phyloP scores from a whole-genome alignment of 805 yeast genomes.

The Pichia gijzeniarum region DNA sequence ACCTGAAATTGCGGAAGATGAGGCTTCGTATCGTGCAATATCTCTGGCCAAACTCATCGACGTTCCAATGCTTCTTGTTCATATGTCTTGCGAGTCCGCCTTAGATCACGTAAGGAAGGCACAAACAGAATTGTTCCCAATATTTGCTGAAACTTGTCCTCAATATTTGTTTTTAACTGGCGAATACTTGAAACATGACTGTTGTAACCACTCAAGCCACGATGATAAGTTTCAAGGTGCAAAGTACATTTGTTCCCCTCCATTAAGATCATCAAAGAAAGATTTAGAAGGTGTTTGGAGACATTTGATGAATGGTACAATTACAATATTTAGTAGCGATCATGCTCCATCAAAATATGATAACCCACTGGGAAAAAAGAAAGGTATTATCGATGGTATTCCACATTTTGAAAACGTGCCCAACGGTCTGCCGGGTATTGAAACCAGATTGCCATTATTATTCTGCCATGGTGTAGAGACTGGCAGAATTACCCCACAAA shows the following conservation, averaged over 20 bases:
- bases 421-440: conserved; percentile 43
- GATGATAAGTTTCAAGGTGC: conserved; percentile 40
- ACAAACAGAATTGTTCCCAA: conserved; percentile 34
- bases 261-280: conserved; percentile 32
- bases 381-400: conserved; percentile 33
- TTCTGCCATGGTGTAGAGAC: conserved; percentile 37
- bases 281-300: conserved; percentile 41
- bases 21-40: conserved; percentile 42
- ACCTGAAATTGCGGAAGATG: conserved; percentile 40
- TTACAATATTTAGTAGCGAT: conserved; percentile 38
- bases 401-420: conserved; percentile 38
- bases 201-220: conserved; percentile 17
- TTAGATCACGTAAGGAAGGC: conserved; percentile 36
- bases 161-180: conserved; percentile 40
- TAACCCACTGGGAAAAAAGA: conserved; percentile 35
- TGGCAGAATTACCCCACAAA: conserved; percentile 34
- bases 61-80: conserved; percentile 41
- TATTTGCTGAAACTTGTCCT: conserved; percentile 44
- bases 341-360: conserved; percentile 41
- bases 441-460: conserved; percentile 37
- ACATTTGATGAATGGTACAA: conserved; percentile 39
- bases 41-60: conserved; percentile 36
- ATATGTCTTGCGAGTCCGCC: conserved; percentile 38
- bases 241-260: conserved; percentile 43
- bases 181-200: conserved; percentile 26